Evolutionary conservation across 139 green algal species (phyloP), one percentile per base, ranked within the genome.

Genomic region (Ettlia oleoabundans): DNA sequence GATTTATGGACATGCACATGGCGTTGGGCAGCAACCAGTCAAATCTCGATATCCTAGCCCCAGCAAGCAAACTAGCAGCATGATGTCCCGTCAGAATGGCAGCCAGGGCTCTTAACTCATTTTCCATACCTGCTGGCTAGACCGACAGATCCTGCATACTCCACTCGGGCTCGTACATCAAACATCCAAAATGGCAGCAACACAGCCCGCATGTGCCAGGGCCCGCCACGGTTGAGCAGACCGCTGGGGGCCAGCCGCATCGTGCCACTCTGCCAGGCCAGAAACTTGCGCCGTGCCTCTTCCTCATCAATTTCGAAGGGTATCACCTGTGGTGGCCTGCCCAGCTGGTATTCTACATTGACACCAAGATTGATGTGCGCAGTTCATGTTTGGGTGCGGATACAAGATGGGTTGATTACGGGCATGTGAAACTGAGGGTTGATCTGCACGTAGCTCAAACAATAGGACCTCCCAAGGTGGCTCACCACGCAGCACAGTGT

Each of bases 131-230:
- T 68, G 35, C 68, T 51, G 0, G 26, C 18, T 8, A 41, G 3
- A 9, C 78, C 78, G 26, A 83, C 78, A 19, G 24, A 35, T 35
- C 78, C 78, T 0, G 67, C 71, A 5, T 80, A 86, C 35, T 87
- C 67, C 21, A 89, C 80, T 10, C 76, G 69, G 0, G 90, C 76
- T 2, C 52, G 43, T 33, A 82, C 69, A 8, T 88, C 83, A 82
- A 92, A 92, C 28, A 92, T 68, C 85, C 83, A 92, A 73, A 92
- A 91, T 0, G 89, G 89, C 77, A 92, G 83, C 43, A 89, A 72
- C 6, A 66, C 85, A 2, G 87, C 65, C 2, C 69, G 65, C 67
- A 92, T 51, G 35, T 37, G 33, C 73, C 73, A 80, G n/a, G n/a
- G n/a, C 41, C 63, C 52, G 9, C 71, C 64, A 26, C 41, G 61